A percentile compares a stretch with the other conserved stretches of the same genome.
Conservation (phyloP, 2,329 filamentous ascomycete species). For the Curvularia lunata region DNA sequence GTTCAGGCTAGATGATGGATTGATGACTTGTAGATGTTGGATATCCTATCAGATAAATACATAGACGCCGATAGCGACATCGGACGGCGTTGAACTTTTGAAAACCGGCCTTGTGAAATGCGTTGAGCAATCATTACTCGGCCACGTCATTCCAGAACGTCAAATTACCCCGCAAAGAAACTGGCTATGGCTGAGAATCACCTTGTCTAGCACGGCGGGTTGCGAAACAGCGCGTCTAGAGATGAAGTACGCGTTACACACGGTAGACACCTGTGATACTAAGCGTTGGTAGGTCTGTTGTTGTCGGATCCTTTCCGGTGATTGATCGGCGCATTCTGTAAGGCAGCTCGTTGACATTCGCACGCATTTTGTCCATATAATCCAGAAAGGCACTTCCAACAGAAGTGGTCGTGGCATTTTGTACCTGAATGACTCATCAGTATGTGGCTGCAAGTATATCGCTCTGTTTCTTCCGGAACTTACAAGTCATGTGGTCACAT, state of each 20-base stretch:
- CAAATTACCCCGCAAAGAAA: not conserved
- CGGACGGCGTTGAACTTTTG: not conserved
- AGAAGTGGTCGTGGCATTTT: constrained; percentile 31
- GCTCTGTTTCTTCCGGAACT: constrained; percentile 3
- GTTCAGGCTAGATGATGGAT: not conserved
- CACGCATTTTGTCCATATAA: not conserved
- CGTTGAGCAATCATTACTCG: not conserved
- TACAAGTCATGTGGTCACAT: constrained; percentile 38
- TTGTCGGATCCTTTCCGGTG: too few species aligned
- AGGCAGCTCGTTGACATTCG: not conserved
- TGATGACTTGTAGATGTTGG: not conserved
- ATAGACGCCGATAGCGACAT: not conserved
- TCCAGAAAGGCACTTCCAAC: constrained; percentile 28
- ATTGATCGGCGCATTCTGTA: too few species aligned
- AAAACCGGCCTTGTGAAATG: not conserved
- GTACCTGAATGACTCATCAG: constrained; percentile 14
- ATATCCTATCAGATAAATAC: not conserved
- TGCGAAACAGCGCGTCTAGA: too few species aligned
- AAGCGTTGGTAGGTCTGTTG: too few species aligned
- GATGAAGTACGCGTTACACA: too few species aligned
- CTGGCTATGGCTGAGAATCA: not conserved
- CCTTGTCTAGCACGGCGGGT: not conserved
- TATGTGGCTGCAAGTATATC: not conserved
- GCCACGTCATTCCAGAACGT: not conserved
- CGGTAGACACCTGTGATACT: too few species aligned